Evolutionary conservation across 352 stramenopile genomes (phyloP), one percentile per base, ranked within the genome.

Genomic region (Phytophthora citricola): DNA sequence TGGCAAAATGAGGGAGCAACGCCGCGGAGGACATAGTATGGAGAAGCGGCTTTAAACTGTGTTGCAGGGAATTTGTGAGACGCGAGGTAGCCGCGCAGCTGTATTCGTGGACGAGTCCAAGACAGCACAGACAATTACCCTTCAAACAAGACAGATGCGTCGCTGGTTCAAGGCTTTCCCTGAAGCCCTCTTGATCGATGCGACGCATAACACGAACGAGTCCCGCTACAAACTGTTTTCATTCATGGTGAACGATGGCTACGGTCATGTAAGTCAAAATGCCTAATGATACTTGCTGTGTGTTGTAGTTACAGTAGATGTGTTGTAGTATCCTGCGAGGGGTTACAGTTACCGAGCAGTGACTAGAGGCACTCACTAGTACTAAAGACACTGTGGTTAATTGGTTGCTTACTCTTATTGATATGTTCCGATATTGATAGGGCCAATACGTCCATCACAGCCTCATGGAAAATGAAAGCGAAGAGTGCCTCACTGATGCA

Each of bases 111-210:
- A 53, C 7, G 26, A 55, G 15, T 1, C 50, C 1, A 41, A 50
- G 8, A 22, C 17, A 5, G 56, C 46, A 7, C 56, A 64, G 26
- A 57, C 22, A 8, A 56, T 64, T 7, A 57, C 46, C 2, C 10
- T 64, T 1, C 56, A 64, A 7, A 64, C 56, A n/a, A 14, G 45
- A 1, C 24, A 49, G 14, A 64, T 64, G 57, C 24, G 57, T 5
- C 22, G 57, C 0, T 57, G 38, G 26, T 65, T 65, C 45, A 51
- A 55, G 12, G 57, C n/a, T 6, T 65, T 65, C 10, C 46, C 46
- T 12, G 47, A 65, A 14, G 57, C 58, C 2, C 2, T 65, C 4
- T 6, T 64, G 8, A 15, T 56, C 3, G 46, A 57, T 9, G 36
- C 45, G 14, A 56, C 56, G 1, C 36, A 56, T 10, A 55, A 55